A percentile compares a stretch with the other conserved stretches of the same genome.
These are phyloP conservation scores for Hibiscus trionum DNA, from an alignment of 345 rosid genomes.

Conservation along the genomic window DNA sequence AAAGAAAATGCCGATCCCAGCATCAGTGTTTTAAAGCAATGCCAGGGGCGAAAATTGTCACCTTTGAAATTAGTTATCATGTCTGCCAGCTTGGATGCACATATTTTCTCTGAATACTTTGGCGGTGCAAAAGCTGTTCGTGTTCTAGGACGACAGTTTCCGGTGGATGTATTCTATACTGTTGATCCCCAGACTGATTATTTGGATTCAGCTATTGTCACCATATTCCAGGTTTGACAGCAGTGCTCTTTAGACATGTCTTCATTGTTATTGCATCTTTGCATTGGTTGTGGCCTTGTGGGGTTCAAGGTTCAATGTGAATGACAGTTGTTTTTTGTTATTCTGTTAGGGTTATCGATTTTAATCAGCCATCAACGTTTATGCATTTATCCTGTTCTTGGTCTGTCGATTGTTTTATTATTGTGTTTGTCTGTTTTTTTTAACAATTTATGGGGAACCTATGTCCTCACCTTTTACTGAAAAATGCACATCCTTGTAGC, in stretches of 20 bases:
- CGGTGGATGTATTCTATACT: slow-evolving; percentile 67
- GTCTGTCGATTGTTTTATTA: not conserved
- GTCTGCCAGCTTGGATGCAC: slow-evolving; percentile 99
- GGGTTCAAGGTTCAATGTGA: not conserved
- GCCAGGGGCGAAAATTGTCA: slow-evolving; percentile 35
- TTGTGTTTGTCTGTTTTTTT: too few relatives aligned
- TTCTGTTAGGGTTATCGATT: not conserved
- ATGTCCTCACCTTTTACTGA: not conserved
- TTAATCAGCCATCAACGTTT: not conserved
- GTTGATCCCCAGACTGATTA: slow-evolving; percentile 63
- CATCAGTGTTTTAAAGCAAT: slow-evolving; percentile 33
- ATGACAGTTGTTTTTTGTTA: not conserved
- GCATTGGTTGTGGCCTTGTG: not conserved
- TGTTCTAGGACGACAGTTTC: slow-evolving; percentile 74
- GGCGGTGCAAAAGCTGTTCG: slow-evolving; percentile 88
- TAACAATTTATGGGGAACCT: not conserved
- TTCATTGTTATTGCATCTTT: not conserved
- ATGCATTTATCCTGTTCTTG: not conserved
- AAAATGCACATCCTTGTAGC: not conserved
- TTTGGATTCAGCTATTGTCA: slow-evolving; percentile 67
- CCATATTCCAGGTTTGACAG: slow-evolving; percentile 72
- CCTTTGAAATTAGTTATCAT: slow-evolving; percentile 77
- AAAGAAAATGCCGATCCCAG: slow-evolving; percentile 26
- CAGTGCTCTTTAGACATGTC: slow-evolving; percentile 1
- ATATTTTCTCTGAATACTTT: slow-evolving; percentile 68